Percentiles rank a stretch among this genome's conserved stretches.
These are phyloP conservation scores for Penicillium sp. DNA, from an alignment of 2,329 filamentous ascomycete genomes.

Conservation along the genomic window DNA sequence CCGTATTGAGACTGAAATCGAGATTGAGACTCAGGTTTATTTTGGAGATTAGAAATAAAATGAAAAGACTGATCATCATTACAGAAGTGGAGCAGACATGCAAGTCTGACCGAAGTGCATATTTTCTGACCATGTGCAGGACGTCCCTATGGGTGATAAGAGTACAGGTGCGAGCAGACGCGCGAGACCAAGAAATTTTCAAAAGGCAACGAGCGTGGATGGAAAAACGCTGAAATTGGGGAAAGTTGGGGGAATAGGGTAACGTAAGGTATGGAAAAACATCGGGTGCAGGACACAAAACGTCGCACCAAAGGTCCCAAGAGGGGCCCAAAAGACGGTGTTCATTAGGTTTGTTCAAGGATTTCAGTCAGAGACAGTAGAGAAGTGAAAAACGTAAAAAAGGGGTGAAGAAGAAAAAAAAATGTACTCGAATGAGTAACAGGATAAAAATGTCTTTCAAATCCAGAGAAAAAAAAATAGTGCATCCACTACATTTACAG, in stretches of 20 bases:
- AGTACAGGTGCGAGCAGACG: constrained; percentile 2
- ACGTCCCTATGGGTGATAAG: not conserved
- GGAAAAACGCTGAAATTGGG: not conserved
- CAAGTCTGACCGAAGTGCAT: not conserved
- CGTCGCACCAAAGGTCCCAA: constrained; percentile 1
- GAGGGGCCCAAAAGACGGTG: constrained; percentile 3
- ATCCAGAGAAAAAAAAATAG: not conserved
- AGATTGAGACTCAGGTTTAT: too few species aligned
- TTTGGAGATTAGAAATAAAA: too few species aligned
- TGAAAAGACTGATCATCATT: not conserved
- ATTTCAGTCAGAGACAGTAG: constrained; percentile 10
- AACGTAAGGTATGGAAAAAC: constrained; percentile 1
- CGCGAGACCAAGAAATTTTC: not conserved
- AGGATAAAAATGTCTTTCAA: constrained; percentile 9
- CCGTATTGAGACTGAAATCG: too few species aligned
- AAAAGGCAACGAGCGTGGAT: not conserved
- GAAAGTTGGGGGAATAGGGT: not conserved
- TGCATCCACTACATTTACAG: constrained; percentile 33
- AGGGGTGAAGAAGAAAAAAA: constrained; percentile 10
- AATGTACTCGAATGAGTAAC: constrained; percentile 23
- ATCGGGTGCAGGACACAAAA: not conserved
- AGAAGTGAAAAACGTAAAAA: constrained; percentile 9
- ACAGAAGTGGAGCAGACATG: not conserved
- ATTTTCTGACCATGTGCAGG: constrained; percentile 11
- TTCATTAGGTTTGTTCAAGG: constrained; percentile 20